A percentile compares a stretch with the other conserved stretches of the same genome.
These are phyloP conservation scores for Crithidia acanthocephali DNA, from an alignment of 208 protist genomes.

Conservation along the genomic window DNA sequence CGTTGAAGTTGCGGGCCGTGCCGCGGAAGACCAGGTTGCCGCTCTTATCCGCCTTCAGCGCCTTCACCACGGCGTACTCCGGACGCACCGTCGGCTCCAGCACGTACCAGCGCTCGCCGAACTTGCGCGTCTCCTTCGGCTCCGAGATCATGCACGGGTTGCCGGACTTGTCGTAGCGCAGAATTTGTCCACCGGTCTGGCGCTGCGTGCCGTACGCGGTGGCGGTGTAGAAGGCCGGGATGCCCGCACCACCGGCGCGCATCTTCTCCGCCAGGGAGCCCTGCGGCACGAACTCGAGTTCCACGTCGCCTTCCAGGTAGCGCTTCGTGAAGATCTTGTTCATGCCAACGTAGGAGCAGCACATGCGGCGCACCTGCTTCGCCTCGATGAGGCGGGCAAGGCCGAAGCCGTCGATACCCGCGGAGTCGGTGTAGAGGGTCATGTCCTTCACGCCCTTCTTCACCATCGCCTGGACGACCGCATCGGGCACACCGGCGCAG, in stretches of 20 bases:
- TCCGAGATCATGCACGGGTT: constrained; percentile 66
- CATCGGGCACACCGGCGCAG: constrained; percentile 95
- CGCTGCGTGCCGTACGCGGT: constrained; percentile 95
- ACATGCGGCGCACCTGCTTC: constrained; percentile 85
- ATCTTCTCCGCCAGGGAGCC: constrained; percentile 96
- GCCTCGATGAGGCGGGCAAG: constrained; percentile 95
- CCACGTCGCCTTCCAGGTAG: constrained; percentile 95
- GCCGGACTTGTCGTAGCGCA: constrained; percentile 92
- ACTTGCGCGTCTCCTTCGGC: constrained; percentile 88
- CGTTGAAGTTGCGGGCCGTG: constrained; percentile 97
- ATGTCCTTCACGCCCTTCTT: constrained; percentile 90
- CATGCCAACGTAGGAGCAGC: constrained; percentile 97
- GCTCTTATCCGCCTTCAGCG: constrained; percentile 93
- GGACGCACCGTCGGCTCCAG: constrained; percentile 93
- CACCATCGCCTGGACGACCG: constrained; percentile 90
- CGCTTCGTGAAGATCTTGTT: constrained; percentile 96
- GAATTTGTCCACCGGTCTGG: constrained; percentile 91
- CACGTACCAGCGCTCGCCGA: constrained; percentile 92
- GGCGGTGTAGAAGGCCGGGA: constrained; percentile 97
- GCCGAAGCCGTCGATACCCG: constrained; percentile 96
- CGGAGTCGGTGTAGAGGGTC: constrained; percentile 95
- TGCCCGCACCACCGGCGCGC: constrained; percentile 95
- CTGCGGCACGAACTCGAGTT: constrained; percentile 97
- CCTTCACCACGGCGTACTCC: constrained; percentile 95
- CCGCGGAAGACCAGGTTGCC: constrained; percentile 90